A percentile compares a stretch with the other conserved stretches of the same genome.
These are phyloP conservation scores for Chaetothyriales sp. DNA, from an alignment of 2,329 filamentous ascomycete genomes.

Conservation along the genomic window DNA sequence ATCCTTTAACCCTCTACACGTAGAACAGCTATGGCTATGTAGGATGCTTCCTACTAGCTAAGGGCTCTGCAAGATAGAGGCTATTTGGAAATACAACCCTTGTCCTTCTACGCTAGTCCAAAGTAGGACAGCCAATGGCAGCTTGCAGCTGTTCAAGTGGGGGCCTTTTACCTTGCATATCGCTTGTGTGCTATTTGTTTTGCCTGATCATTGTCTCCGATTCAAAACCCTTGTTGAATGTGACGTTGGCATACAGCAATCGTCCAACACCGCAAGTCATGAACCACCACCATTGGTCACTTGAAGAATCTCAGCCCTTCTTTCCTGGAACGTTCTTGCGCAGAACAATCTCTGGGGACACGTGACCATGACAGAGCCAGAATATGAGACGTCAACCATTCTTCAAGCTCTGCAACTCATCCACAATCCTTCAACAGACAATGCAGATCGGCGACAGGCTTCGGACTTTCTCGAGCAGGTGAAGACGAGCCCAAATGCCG, in stretches of 20 bases:
- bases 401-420: slow-evolving; percentile 76
- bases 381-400: slow-evolving; percentile 39
- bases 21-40: too few species aligned
- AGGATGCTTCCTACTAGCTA: too few species aligned
- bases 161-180: background rate
- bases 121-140: background rate
- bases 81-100: too few species aligned
- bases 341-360: background rate
- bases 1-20: too few species aligned
- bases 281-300: background rate
- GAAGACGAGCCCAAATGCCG: slow-evolving; percentile 66
- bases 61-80: too few species aligned
- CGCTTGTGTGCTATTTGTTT: background rate
- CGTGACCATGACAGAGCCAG: background rate
- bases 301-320: background rate
- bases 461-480: slow-evolving; percentile 74
- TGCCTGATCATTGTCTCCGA: background rate
- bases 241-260: background rate
- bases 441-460: slow-evolving; percentile 68
- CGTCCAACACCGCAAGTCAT: background rate
- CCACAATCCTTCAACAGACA: slow-evolving; percentile 67
- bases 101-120: background rate
- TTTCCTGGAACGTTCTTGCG: background rate
- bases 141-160: background rate
- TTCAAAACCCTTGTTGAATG: background rate